Percentiles rank a stretch among this genome's conserved stretches.
These are phyloP conservation scores for Umbelopsis isabellina DNA, from an alignment of 192 early-diverging fungal genomes.

Conservation along the genomic window DNA sequence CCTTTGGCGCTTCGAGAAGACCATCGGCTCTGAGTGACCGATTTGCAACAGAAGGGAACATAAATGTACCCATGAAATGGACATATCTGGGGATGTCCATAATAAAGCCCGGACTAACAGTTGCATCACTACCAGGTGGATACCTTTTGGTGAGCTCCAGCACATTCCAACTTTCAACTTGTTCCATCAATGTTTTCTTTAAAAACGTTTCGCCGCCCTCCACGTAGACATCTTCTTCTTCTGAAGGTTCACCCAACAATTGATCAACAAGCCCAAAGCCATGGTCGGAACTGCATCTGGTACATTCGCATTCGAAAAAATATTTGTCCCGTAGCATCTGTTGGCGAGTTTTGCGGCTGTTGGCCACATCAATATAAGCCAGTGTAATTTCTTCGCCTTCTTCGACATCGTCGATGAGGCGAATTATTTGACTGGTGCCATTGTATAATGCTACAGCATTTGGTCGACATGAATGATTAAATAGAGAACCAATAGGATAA, in stretches of 20 bases:
- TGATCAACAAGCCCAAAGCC: slow-evolving; percentile 18
- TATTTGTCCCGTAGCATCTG: slow-evolving; percentile 19
- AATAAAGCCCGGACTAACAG: neutral
- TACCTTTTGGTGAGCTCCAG: slow-evolving; percentile 22
- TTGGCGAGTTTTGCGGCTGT: slow-evolving; percentile 22
- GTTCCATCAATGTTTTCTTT: neutral
- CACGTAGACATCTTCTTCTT: neutral
- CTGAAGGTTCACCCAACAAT: slow-evolving; percentile 10
- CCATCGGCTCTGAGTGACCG: neutral
- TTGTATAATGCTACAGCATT: slow-evolving; percentile 63
- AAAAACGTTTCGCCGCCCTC: neutral
- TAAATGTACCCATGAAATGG: slow-evolving; percentile 23
- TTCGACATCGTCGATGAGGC: slow-evolving; percentile 54
- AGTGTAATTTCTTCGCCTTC: slow-evolving; percentile 57
- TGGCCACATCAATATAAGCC: slow-evolving; percentile 62
- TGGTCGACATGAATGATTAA: slow-evolving; percentile 72
- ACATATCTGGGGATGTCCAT: slow-evolving; percentile 29
- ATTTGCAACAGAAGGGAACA: slow-evolving; percentile 20
- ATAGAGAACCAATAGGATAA: slow-evolving; percentile 61
- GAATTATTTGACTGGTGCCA: slow-evolving; percentile 49
- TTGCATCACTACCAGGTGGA: neutral
- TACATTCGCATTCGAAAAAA: slow-evolving; percentile 27
- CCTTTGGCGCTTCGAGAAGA: neutral
- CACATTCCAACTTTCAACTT: slow-evolving; percentile 26
- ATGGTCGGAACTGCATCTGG: slow-evolving; percentile 20